Percentiles rank a stretch among this genome's conserved stretches.
phyloP scores from a whole-genome alignment of 495 filamentous ascomycete genomes.

The Hyaloscypha finlandica region DNA sequence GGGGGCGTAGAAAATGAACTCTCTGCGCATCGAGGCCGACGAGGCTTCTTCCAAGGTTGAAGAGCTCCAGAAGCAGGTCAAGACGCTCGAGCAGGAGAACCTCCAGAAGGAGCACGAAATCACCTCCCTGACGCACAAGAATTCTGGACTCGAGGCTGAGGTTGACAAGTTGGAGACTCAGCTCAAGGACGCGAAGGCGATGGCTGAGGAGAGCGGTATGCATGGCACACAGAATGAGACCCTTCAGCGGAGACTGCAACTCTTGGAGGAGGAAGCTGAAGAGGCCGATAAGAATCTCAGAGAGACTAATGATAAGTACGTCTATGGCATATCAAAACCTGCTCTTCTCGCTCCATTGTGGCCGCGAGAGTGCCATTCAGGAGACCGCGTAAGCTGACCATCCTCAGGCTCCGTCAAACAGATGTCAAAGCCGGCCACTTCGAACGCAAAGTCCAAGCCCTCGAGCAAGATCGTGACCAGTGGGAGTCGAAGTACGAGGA shows the following conservation, averaged over 20 bases:
- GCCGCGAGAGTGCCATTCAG: slow-evolving; percentile 1
- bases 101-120: slow-evolving; percentile 97
- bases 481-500: slow-evolving; percentile 98
- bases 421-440: slow-evolving; percentile 99
- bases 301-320: slow-evolving; percentile 98
- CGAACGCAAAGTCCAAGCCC: slow-evolving; percentile 97
- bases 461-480: slow-evolving; percentile 83
- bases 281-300: slow-evolving; percentile 90
- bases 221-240: slow-evolving; percentile 84
- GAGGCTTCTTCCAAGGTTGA: slow-evolving; percentile 75
- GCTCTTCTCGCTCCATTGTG: slow-evolving; percentile 11
- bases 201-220: slow-evolving; percentile 70
- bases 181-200: slow-evolving; percentile 77
- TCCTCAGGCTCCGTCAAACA: slow-evolving; percentile 86
- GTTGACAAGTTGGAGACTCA: slow-evolving; percentile 83
- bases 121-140: slow-evolving; percentile 89
- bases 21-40: slow-evolving; percentile 91
- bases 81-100: slow-evolving; percentile 91
- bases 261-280: slow-evolving; percentile 97
- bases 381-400: slow-evolving; percentile 24
- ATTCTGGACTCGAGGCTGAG: slow-evolving; percentile 81
- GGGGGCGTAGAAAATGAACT: slow-evolving; percentile 76
- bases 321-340: slow-evolving; percentile 10
- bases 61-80: slow-evolving; percentile 83
- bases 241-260: slow-evolving; percentile 86